Base-by-base conservation (phyloP, 768 basidiomycete genomes). In the Naganishia randhawae region DNA sequence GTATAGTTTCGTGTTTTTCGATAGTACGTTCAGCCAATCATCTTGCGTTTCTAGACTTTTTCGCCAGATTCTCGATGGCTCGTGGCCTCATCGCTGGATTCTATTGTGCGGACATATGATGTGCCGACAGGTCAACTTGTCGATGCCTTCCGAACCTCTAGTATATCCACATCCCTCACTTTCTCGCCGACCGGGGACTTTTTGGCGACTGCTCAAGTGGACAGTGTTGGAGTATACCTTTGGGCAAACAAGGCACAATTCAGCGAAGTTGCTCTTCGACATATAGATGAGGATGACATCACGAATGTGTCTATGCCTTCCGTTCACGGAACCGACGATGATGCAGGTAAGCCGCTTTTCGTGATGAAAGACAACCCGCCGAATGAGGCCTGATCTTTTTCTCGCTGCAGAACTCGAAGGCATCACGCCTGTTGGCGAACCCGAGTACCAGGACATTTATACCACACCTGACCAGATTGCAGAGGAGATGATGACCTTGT, bases 171-270 rank as follows among this genome's bases (percentile, higher is more conserved):
- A 0, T 92, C 89, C 75, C 81, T 99, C 22, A 84, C 91, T 0
- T 95, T 99, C 79, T 97, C 94, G 2, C 96, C 96, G 0, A 89
- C 92, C 0, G 89, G 90, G 65, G 96, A 98, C 78, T 98, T 99
- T 82, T 81, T 99, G 70, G 96, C 96, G 0, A 94, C 94, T 11
- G 84, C 91, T 0, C 96, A 99, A 77, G 87, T 96, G 7, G 94
- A 96, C 73, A 92, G 88, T 68, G 88, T 97, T 63, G 96, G 94
- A 13, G 85, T 99, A 1, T 94, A 89, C 79, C 85, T 99, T n/a
- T 99, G 96, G 92, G 92, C 94, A 14, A 98, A 99, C 80, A 87
- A 92, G 55, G 92, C 94, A 11, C 96, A 97, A 77, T 97, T 93
- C 77, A 80, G 88, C 0, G 90, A 95, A 68, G 85, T 96, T 19